These are phyloP conservation scores for Umbelopsis isabellina DNA, from an alignment of 192 early-diverging fungal genomes.

Conservation along the genomic window DNA sequence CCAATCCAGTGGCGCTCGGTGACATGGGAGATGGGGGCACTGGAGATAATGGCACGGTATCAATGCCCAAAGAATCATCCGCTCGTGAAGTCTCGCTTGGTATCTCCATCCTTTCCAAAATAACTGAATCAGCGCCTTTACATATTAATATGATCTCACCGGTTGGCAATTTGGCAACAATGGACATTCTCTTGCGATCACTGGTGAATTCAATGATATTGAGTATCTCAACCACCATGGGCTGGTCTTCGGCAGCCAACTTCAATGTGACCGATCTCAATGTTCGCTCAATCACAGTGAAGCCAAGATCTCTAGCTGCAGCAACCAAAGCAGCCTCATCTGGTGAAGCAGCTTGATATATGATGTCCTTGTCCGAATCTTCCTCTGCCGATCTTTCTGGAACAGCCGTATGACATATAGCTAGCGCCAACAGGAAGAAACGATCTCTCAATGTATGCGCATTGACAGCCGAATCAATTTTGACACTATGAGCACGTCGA, in stretches of 20 bases:
- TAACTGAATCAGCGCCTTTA: conserved; percentile 79
- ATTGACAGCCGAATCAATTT: conserved; percentile 66
- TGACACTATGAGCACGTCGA: conserved; percentile 68
- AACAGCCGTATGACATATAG: conserved; percentile 81
- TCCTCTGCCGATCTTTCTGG: conserved; percentile 67
- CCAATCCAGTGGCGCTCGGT: not conserved
- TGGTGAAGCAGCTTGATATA: conserved; percentile 57
- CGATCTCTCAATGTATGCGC: conserved; percentile 63
- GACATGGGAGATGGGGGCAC: not conserved
- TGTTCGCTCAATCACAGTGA: conserved; percentile 55
- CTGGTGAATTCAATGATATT: conserved; percentile 76
- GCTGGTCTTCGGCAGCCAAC: conserved; percentile 27
- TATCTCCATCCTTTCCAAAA: conserved; percentile 64
- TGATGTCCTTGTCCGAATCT: conserved; percentile 23
- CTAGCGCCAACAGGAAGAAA: conserved; percentile 76
- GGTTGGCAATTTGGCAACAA: conserved; percentile 50
- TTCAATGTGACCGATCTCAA: conserved; percentile 54
- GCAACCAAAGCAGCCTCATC: conserved; percentile 71
- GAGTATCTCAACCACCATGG: conserved; percentile 55
- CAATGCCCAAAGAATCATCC: not conserved
- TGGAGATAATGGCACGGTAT: not conserved
- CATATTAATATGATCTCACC: conserved; percentile 57
- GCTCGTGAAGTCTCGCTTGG: conserved; percentile 55
- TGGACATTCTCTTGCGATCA: conserved; percentile 71
- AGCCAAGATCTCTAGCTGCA: conserved; percentile 60